These are phyloP conservation scores for Tylopilus balloui DNA, from an alignment of 768 basidiomycete genomes.

Conservation along the genomic window DNA sequence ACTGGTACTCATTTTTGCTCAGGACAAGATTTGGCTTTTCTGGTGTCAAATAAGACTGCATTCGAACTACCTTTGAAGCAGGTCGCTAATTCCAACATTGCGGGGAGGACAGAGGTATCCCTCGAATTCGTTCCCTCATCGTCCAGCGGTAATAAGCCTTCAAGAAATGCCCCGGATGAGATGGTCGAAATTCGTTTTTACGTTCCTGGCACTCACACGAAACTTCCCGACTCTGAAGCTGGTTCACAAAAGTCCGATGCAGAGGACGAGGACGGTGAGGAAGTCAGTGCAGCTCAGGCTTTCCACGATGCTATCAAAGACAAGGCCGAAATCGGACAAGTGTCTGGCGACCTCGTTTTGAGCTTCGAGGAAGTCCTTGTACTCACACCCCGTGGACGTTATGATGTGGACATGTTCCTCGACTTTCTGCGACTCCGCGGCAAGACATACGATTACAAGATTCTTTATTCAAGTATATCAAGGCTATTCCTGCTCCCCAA, in stretches of 20 bases:
- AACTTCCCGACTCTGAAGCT: conserved; percentile 62
- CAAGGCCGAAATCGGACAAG: conserved; percentile 89
- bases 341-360: conserved; percentile 85
- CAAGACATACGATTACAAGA: conserved; percentile 99
- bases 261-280: conserved; percentile 68
- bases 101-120: conserved; percentile 96
- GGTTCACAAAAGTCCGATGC: conserved; percentile 69
- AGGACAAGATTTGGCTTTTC: conserved; percentile 92
- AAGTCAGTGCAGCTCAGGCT: conserved; percentile 88
- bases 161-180: conserved; percentile 60
- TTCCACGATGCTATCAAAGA: conserved; percentile 98
- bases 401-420: conserved; percentile 97
- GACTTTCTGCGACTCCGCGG: conserved; percentile 94
- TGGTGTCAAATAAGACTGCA: conserved; percentile 79
- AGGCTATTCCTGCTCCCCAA: conserved; percentile 91
- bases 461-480: conserved; percentile 83
- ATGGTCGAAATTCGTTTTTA: conserved; percentile 96
- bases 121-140: conserved; percentile 78
- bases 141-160: conserved; percentile 39
- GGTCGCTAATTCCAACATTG: conserved; percentile 97
- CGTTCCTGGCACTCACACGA: conserved; percentile 75
- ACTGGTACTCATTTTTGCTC: conserved; percentile 2
- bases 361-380: conserved; percentile 95
- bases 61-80: conserved; percentile 85
- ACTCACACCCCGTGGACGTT: conserved; percentile 91